These are phyloP conservation scores for Aspergillus flavus DNA, from an alignment of 2,329 filamentous ascomycete genomes.

Conservation along the genomic window DNA sequence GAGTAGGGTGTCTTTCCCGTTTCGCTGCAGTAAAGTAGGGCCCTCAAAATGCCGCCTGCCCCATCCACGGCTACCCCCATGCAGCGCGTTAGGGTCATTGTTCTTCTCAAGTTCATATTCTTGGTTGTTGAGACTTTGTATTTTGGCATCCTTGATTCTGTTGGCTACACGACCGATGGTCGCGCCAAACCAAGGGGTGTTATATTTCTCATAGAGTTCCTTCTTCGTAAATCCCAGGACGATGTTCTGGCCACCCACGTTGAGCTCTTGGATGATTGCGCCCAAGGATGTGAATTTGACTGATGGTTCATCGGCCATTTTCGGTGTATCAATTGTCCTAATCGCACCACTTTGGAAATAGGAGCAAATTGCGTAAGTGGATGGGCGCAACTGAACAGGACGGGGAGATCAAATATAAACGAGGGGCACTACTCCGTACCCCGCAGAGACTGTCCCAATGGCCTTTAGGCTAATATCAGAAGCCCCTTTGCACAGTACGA, in stretches of 20 bases:
- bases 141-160: conserved; percentile 71
- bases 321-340: not conserved
- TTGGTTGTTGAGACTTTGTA: conserved; percentile 71
- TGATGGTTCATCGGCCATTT: conserved; percentile 15
- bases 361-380: not conserved
- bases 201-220: conserved; percentile 74
- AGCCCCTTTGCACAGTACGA: not conserved
- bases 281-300: conserved; percentile 48
- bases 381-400: not conserved
- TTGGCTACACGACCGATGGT: conserved; percentile 87
- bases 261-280: conserved; percentile 67
- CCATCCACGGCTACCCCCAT: conserved; percentile 74
- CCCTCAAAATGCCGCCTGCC: conserved; percentile 39
- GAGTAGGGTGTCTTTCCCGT: conserved; percentile 67
- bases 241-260: conserved; percentile 77
- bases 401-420: not conserved
- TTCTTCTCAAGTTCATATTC: conserved; percentile 73
- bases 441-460: not conserved
- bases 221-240: conserved; percentile 81
- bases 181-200: conserved; percentile 82
- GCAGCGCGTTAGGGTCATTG: conserved; percentile 74
- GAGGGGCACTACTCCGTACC: conserved; percentile 1
- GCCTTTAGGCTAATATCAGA: conserved; percentile 5
- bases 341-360: not conserved
- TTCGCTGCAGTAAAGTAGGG: conserved; percentile 59